Evolutionary conservation across 2,329 filamentous ascomycete genomes (phyloP), one percentile per base, ranked within the genome.

Genomic region (Fusarium sp.): DNA sequence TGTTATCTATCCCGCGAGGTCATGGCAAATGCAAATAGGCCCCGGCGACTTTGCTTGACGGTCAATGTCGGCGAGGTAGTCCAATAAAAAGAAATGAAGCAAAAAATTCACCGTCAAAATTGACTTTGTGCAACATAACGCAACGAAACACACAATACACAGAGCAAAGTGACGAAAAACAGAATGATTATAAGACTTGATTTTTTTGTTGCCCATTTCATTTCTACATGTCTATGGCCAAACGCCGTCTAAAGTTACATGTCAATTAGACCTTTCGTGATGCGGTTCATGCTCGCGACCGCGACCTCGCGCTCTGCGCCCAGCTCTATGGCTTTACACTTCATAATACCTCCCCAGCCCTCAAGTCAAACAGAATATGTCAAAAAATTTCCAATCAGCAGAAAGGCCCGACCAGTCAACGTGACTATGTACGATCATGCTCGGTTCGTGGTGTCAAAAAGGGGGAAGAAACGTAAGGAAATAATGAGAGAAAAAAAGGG

Each of bases 221-320:
- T 83, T 81, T 81, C 79, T 81, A 82, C 81, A 79, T 82, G 78
- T 83, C 82, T 84, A 82, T 83, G 76, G 74, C 77, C 77, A 74
- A 82, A 82, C 81, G 81, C 82, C 81, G 77, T 84, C 82, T 84
- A 83, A 79, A 82, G 79, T 75, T 83, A 83, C 82, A 83, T 81
- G 82, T 83, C 72, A 71, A 83, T 83, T 82, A 83, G 79, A 83
- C 80, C 78, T 76, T 74, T 79, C 80, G 75, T 82, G 78, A 83
- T 83, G 79, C 80, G 79, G 76, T 73, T 76, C 69, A 72, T 73
- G 77, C 77, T 59, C 80, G 76, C 77, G 75, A 76, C 78, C 74
- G 75, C 76, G 76, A 76, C 77, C 76, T 79, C 76, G 80, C 81
- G 80, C 82, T 80, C 78, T 81, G 79, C 81, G 79, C 81, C 77